Evolutionary conservation across 345 rosid genomes (phyloP).

Genomic region (Pistacia integerrima): DNA sequence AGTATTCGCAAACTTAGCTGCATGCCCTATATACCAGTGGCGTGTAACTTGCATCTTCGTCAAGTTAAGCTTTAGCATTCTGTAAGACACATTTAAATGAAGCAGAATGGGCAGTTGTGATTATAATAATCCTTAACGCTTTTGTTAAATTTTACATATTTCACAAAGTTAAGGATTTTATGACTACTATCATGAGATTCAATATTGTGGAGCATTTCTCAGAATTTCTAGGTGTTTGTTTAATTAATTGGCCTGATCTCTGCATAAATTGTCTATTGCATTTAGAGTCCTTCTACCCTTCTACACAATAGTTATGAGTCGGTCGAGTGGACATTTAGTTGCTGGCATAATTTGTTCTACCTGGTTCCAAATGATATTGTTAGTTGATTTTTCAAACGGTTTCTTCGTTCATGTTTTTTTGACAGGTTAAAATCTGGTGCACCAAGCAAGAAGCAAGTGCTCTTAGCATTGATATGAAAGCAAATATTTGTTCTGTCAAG

Average conservation of each 20-base stretch:
- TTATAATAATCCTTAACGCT: not conserved
- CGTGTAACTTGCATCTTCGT: not conserved
- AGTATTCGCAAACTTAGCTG: constrained; percentile 3
- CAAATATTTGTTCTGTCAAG: constrained; percentile 63
- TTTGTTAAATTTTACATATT: not conserved
- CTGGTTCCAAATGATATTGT: not conserved
- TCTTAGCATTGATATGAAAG: constrained; percentile 57
- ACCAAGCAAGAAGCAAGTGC: constrained; percentile 64
- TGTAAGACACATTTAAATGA: not conserved
- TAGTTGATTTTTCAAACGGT: not conserved
- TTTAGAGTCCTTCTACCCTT: not conserved
- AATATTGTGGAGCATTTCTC: too few species aligned
- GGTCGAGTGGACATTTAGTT: not conserved
- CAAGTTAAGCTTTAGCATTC: not conserved
- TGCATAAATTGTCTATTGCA: not conserved
- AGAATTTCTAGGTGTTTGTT: too few species aligned
- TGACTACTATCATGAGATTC: not conserved
- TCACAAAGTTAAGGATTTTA: constrained; percentile 3
- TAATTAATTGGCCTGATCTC: not conserved
- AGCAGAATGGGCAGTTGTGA: not conserved
- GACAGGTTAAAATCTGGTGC: constrained; percentile 73
- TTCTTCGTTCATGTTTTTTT: constrained; percentile 12
- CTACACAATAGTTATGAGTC: not conserved
- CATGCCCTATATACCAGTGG: not conserved
- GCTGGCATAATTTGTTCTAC: not conserved